Base-by-base conservation (phyloP, 2,329 filamentous ascomycete species). In the Epichloe brachyelytri region DNA sequence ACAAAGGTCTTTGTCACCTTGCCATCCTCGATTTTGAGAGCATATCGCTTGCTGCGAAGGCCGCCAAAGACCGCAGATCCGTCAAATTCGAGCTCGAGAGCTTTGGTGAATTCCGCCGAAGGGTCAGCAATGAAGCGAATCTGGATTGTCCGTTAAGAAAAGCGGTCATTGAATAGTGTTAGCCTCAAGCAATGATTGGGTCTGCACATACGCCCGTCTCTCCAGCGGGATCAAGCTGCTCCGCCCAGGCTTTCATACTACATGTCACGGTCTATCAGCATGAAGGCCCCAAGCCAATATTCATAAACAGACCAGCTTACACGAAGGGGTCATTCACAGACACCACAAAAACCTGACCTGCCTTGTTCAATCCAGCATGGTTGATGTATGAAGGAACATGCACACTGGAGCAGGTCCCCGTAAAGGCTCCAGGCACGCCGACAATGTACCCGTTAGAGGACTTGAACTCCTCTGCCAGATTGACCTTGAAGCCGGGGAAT, bases 271-370 rank as follows among this genome's bases (percentile, higher is more conserved):
- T 20, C 10, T 11, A 12, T 51, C 44, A 41, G 39, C 19, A 12
- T 17, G 22, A 30, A 1, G 14, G 30, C 15, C 26, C 10, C 19
- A 11, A 40, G 36, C 6, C 12, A 17, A 14, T 26, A 6, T 34
- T 11, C 17, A 36, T 12, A 19, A 17, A 26, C n/a, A 17, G 17
- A 22, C 17, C 33, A 43, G 71, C 86, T 70, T 75, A 94, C 86
- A 95, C 90, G 66, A 96, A 96, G 19, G 89, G 80, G 66, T 97
- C 91, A 65, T 97, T 97, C 64, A 96, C 90, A 15, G 86, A 83
- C 51, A 97, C 82, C 40, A 97, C 88, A 62, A 94, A 95, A 44
- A 95, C 86, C 62, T 85, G 76, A 46, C 89, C 90, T 33, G 86
- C 88, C 54, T 83, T 75, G 71, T 86, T 86, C 59, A 94, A 76